These are phyloP conservation scores for Xanthoceras sorbifolium DNA, from an alignment of 345 rosid genomes.

Conservation along the genomic window DNA sequence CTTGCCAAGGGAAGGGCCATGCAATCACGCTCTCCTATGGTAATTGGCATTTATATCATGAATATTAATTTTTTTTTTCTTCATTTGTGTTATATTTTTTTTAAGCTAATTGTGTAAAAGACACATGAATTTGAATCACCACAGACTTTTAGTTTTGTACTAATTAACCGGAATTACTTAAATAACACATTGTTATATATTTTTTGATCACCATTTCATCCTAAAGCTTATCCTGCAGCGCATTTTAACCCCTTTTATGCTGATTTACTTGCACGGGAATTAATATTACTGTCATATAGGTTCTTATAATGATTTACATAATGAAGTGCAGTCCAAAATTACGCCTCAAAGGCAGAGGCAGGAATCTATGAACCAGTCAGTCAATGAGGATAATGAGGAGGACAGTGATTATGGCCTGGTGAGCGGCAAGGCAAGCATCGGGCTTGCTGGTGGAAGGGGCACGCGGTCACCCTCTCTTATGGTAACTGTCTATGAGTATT, in stretches of 20 bases:
- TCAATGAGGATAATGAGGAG: slow-evolving; percentile 41
- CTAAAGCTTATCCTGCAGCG: not conserved
- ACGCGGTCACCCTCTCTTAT: slow-evolving; percentile 37
- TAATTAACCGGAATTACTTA: not conserved
- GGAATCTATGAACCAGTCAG: slow-evolving; percentile 16
- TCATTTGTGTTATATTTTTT: not conserved
- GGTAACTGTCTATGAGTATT: slow-evolving; percentile 28
- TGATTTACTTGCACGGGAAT: not conserved
- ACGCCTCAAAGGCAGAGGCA: slow-evolving; percentile 33
- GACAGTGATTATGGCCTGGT: slow-evolving; percentile 27
- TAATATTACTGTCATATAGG: not conserved
- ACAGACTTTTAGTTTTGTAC: not conserved
- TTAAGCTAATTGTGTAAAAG: not conserved
- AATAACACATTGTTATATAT: not conserved
- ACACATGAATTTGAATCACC: not conserved
- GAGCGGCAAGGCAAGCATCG: slow-evolving; percentile 40
- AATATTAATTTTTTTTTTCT: not conserved
- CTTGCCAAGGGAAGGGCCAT: slow-evolving; percentile 38
- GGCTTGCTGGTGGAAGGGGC: slow-evolving; percentile 49
- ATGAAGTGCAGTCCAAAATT: slow-evolving; percentile 32
- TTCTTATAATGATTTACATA: slow-evolving; percentile 2
- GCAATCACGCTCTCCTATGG: slow-evolving; percentile 44
- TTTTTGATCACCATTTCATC: not conserved
- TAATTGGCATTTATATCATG: slow-evolving; percentile 22
- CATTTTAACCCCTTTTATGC: not conserved